Percentiles rank a stretch among this genome's conserved stretches.
These are phyloP conservation scores for Coemansia sp. DNA, from an alignment of 192 early-diverging fungal species.

Conservation along the genomic window DNA sequence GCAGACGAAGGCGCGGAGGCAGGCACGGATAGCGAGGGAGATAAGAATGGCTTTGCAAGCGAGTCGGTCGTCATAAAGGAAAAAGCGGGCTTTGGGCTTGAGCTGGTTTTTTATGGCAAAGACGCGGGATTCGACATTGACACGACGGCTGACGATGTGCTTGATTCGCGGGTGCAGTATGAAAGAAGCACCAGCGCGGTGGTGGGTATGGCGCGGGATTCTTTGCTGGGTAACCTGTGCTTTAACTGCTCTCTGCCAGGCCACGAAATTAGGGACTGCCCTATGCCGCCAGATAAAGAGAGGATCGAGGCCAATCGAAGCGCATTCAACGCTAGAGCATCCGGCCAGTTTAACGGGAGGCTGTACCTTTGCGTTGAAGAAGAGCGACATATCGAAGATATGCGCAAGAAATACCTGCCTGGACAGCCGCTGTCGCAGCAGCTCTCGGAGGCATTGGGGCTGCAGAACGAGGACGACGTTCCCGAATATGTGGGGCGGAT, in stretches of 20 bases:
- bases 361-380: conserved; percentile 35
- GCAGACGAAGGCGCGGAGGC: not conserved
- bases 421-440: conserved; percentile 36
- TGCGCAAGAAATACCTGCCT: conserved; percentile 32
- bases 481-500: conserved; percentile 40
- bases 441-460: conserved; percentile 30
- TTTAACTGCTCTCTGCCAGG: conserved; percentile 48
- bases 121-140: conserved; percentile 37
- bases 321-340: conserved; percentile 26
- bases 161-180: conserved; percentile 15
- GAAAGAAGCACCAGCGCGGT: conserved; percentile 24
- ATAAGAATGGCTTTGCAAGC: not conserved
- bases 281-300: conserved; percentile 25
- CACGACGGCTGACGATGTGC: conserved; percentile 10
- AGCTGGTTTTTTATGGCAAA: conserved; percentile 14
- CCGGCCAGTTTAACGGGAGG: conserved; percentile 27
- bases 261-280: conserved; percentile 41
- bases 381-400: conserved; percentile 22
- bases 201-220: conserved; percentile 21
- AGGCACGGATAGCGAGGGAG: not conserved
- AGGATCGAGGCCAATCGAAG: conserved; percentile 30
- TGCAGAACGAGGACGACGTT: conserved; percentile 20
- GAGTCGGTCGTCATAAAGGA: not conserved
- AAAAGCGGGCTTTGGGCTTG: not conserved
- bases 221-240: conserved; percentile 36